phyloP scores from a whole-genome alignment of 257 asterid genomes.

The Mitragyna speciosa region DNA sequence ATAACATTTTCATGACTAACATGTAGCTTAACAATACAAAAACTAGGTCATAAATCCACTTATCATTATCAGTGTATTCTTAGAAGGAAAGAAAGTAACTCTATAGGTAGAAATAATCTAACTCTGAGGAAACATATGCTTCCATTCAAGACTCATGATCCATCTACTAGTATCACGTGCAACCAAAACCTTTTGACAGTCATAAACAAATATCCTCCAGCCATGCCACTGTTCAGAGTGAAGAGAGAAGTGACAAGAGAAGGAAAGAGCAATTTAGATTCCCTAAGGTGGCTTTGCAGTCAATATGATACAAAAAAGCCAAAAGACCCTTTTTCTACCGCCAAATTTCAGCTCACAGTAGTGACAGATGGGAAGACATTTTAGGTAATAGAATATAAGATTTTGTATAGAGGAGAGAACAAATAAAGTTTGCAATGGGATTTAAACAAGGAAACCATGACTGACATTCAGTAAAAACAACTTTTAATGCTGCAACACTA shows the following conservation, averaged over 20 bases:
- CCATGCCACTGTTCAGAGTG: neutral
- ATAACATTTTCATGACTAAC: neutral
- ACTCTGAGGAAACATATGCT: neutral
- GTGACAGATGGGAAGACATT: neutral
- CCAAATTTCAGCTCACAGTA: no score
- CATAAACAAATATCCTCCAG: neutral
- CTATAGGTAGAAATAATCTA: neutral
- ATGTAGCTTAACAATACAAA: neutral
- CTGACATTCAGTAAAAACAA: neutral
- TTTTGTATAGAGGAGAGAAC: no score
- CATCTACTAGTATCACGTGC: no score
- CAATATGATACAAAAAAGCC: neutral
- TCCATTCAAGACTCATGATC: neutral
- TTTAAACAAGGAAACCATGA: neutral
- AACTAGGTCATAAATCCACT: neutral
- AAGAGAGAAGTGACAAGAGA: neutral
- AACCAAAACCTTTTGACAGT: neutral
- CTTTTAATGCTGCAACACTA: neutral
- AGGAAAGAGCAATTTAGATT: neutral
- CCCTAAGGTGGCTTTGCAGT: neutral
- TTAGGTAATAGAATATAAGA: neutral
- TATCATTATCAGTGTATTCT: neutral
- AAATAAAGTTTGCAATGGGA: neutral
- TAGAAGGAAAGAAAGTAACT: neutral
- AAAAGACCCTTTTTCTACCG: neutral